Conservation (phyloP, 2,329 filamentous ascomycete genomes). For the Alternaria ethzedia region DNA sequence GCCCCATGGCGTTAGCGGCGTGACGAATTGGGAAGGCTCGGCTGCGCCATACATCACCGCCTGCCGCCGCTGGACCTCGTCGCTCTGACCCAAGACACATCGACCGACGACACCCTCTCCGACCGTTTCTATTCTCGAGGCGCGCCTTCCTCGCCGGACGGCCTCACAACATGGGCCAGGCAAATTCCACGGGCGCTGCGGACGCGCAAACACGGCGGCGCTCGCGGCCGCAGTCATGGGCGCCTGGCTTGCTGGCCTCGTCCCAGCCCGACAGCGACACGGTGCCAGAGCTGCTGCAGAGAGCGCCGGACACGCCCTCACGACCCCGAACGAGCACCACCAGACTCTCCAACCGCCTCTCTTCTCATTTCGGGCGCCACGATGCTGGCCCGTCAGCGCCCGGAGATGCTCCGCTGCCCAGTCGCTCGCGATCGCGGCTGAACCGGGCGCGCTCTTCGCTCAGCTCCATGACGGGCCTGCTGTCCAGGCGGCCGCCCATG, state of each 20-base stretch:
- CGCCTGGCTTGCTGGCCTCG: slow-evolving; percentile 32
- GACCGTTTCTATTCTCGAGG: slow-evolving; percentile 12
- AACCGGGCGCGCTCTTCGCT: slow-evolving; percentile 47
- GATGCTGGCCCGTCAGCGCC: slow-evolving; percentile 41
- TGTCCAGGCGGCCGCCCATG: slow-evolving; percentile 37
- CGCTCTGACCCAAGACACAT: slow-evolving; percentile 13
- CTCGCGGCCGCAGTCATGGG: slow-evolving; percentile 43
- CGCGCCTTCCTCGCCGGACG: slow-evolving; percentile 33
- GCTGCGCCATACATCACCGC: slow-evolving; percentile 19
- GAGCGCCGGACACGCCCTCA: slow-evolving; percentile 17
- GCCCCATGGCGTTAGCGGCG: slow-evolving; percentile 6
- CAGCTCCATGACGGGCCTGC: slow-evolving; percentile 40
- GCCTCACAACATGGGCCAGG: slow-evolving; percentile 48
- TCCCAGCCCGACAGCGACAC: slow-evolving; percentile 22
- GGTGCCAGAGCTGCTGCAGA: slow-evolving; percentile 30
- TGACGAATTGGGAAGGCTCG: slow-evolving; percentile 10
- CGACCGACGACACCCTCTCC: slow-evolving; percentile 10
- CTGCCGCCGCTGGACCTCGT: slow-evolving; percentile 14
- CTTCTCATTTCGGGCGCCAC: slow-evolving; percentile 33
- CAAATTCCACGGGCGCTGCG: slow-evolving; percentile 41
- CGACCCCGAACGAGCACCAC: slow-evolving; percentile 31
- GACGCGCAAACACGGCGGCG: slow-evolving; percentile 34
- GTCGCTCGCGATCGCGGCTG: slow-evolving; percentile 42
- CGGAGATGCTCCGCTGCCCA: slow-evolving; percentile 11
- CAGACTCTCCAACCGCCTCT: slow-evolving; percentile 40